Evolutionary conservation across 2,329 filamentous ascomycete species (phyloP).

Genomic region (Ophiostoma tasmaniense): DNA sequence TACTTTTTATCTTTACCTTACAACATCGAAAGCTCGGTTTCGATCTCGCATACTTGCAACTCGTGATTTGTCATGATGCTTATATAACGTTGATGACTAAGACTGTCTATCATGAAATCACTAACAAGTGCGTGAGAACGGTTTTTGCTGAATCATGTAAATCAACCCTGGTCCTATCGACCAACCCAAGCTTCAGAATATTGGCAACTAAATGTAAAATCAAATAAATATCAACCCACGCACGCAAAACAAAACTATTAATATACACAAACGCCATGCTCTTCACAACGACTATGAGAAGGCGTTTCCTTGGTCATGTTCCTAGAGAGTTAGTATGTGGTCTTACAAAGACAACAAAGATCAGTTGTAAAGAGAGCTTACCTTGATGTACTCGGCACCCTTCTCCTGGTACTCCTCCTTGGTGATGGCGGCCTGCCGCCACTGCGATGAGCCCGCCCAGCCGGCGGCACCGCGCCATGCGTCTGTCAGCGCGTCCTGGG

Average conservation of each 20-base stretch:
- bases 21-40: background rate
- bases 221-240: background rate
- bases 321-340: conserved; percentile 32
- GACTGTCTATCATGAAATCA: background rate
- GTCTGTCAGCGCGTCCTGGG: conserved; percentile 70
- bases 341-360: background rate
- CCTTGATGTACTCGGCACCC: conserved; percentile 89
- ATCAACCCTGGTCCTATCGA: background rate
- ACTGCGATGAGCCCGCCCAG: conserved; percentile 61
- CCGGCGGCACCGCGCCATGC: conserved; percentile 87
- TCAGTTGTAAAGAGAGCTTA: conserved; percentile 28
- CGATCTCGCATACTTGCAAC: background rate
- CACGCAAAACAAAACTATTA: background rate
- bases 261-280: conserved; percentile 2
- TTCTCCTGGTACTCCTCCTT: conserved; percentile 84
- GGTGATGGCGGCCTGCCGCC: conserved; percentile 59
- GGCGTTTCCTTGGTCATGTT: conserved; percentile 57
- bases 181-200: background rate
- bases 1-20: background rate
- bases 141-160: background rate
- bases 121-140: background rate
- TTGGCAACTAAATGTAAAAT: background rate
- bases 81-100: background rate
- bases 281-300: conserved; percentile 25
- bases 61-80: no score